These are phyloP conservation scores for Dioszegia hungarica DNA, from an alignment of 768 basidiomycete species.

Conservation along the genomic window DNA sequence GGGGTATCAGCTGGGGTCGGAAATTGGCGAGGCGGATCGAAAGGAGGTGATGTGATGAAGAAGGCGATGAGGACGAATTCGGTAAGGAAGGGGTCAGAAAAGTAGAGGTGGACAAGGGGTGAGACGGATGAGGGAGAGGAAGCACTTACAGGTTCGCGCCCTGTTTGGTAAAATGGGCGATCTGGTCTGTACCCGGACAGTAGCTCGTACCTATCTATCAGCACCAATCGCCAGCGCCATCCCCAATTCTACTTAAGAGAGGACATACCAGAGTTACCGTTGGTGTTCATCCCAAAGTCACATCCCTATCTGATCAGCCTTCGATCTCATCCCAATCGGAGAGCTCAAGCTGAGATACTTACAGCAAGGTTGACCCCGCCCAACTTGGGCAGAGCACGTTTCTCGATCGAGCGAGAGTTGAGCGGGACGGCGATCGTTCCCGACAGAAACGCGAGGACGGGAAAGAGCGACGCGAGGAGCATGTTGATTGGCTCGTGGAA, in stretches of 20 bases:
- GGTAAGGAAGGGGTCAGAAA: no score
- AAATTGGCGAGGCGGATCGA: no score
- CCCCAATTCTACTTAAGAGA: no score
- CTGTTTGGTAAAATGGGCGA: constrained; percentile 59
- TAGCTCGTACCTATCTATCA: constrained; percentile 10
- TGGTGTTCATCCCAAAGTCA: constrained; percentile 32
- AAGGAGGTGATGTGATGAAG: no score
- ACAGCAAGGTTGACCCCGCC: constrained; percentile 41
- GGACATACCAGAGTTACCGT: constrained; percentile 18
- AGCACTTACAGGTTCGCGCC: constrained; percentile 50
- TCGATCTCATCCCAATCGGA: background rate
- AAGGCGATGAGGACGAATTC: no score
- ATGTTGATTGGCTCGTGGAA: background rate
- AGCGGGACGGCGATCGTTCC: background rate
- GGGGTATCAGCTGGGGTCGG: background rate
- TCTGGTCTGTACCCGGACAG: constrained; percentile 53
- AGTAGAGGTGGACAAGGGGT: no score
- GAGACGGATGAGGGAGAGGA: constrained; percentile 43
- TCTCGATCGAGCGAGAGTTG: background rate
- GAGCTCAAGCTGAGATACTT: constrained; percentile 4
- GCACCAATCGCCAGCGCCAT: background rate
- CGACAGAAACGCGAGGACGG: background rate
- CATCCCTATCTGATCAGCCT: constrained; percentile 35
- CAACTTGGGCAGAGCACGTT: constrained; percentile 20
- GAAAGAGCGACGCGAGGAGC: background rate